Evolutionary conservation across 2,329 filamentous ascomycete species (phyloP), one percentile per base, ranked within the genome.

Genomic region (Colletotrichum scovillei): DNA sequence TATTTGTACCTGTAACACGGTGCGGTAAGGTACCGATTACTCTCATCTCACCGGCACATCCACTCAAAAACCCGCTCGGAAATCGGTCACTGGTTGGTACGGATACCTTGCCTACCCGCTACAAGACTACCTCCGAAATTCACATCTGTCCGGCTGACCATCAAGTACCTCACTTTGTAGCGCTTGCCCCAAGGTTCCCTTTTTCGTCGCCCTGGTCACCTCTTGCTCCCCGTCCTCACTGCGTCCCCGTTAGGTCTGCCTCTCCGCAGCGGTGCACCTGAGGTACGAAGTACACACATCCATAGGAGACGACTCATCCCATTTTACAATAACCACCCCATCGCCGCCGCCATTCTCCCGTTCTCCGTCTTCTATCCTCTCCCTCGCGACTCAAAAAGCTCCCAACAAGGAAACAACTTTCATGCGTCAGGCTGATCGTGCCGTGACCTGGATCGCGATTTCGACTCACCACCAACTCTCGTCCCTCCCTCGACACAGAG

Each of bases 101-200:
- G 22, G 35, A 58, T 67, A 62, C 63, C 32, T 67, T 28, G 32
- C 24, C 69, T 57, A 57, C 57, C 66, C 49, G 53, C 42, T 72
- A 55, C 53, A 67, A 59, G 57, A 67, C 32, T 32, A 62, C 32
- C 67, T 62, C 24, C 22, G 67, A 73, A 73, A 73, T 70, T 70
- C 70, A 73, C 67, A 26, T 62, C 46, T 73, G 70, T 73, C 66
- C 70, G 67, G 67, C 70, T 73, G 70, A 73, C 67, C 70, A 59
- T 46, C 12, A 69, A 35, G 28, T 70, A 66, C 70, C 59, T 38
- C 14, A 38, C 35, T 16, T 42, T 42, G 38, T 19, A 42, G 6
- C 16, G 16, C 38, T 42, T 53, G 42, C 32, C 38, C 38, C 38
- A 64, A 63, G 38, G 35, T 57, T 28, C 56, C n/a, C 26, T 52